Conservation (phyloP, 176 grass and related monocot species). For the Oropetium thomaeum region DNA sequence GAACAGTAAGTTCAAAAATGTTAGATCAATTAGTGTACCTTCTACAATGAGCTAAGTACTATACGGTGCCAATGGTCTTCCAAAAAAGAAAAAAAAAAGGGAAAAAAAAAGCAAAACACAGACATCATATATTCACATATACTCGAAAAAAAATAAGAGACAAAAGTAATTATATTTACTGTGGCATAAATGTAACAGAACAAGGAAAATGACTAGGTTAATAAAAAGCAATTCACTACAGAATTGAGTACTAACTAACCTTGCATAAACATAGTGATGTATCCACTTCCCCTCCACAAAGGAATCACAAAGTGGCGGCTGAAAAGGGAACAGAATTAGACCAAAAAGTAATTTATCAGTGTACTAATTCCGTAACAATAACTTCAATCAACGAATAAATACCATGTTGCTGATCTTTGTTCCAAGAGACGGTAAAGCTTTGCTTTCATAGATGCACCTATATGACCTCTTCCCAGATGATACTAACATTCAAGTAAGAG, state of each 20-base stretch:
- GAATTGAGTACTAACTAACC: conserved; percentile 47
- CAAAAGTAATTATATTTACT: background rate
- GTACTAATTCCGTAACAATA: background rate
- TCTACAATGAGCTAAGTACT: background rate
- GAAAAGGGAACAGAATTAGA: conserved; percentile 22
- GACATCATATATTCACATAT: background rate
- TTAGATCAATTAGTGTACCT: conserved; percentile 5
- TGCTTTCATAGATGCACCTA: conserved; percentile 83
- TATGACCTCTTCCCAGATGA: conserved; percentile 94
- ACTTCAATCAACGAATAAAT: conserved; percentile 32
- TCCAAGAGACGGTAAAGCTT: conserved; percentile 80
- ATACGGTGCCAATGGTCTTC: background rate
- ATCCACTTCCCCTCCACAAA: conserved; percentile 90
- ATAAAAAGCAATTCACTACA: conserved; percentile 9
- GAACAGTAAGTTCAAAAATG: background rate
- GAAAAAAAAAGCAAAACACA: background rate
- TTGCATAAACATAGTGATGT: conserved; percentile 94
- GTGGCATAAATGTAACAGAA: background rate
- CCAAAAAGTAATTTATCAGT: conserved; percentile 23
- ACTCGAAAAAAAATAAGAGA: background rate
- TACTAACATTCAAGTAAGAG: conserved; percentile 54
- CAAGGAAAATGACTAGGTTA: background rate
- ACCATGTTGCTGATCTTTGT: conserved; percentile 80
- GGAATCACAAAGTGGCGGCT: conserved; percentile 95
- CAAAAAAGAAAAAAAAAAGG: too few species aligned